These are phyloP conservation scores for Zygoascus flipseniorum DNA, from an alignment of 805 yeast genomes.

Conservation along the genomic window DNA sequence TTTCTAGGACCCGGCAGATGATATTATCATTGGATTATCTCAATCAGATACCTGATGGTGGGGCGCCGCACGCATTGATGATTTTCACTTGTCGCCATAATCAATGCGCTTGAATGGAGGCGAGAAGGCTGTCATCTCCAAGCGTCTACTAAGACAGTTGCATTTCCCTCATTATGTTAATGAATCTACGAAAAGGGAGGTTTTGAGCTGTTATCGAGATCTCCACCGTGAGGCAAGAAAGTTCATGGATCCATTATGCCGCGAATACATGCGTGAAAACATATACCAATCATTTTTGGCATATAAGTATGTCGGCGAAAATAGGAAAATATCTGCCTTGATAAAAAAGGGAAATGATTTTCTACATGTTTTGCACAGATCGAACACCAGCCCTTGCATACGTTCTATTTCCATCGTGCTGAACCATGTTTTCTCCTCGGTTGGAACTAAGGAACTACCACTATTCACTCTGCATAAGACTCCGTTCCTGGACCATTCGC, in stretches of 20 bases:
- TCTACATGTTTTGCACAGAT: slow-evolving; percentile 5
- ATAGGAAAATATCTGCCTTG: slow-evolving; percentile 10
- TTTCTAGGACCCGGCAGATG: neutral
- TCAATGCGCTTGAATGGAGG: slow-evolving; percentile 3
- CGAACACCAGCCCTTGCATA: slow-evolving; percentile 6
- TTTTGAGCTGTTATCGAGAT: slow-evolving; percentile 9
- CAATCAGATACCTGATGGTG: too few species aligned
- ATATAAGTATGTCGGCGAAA: slow-evolving; percentile 15
- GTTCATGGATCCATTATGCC: slow-evolving; percentile 17
- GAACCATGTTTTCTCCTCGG: slow-evolving; percentile 9
- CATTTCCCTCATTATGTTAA: slow-evolving; percentile 16
- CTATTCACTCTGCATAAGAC: slow-evolving; percentile 7
- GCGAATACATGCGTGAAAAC: slow-evolving; percentile 7
- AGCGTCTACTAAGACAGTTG: neutral
- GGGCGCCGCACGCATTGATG: neutral
- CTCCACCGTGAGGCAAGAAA: slow-evolving; percentile 5
- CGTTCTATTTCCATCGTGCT: slow-evolving; percentile 7
- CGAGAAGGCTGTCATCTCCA: neutral
- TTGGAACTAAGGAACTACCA: slow-evolving; percentile 14
- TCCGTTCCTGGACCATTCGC: neutral
- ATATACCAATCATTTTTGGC: slow-evolving; percentile 14
- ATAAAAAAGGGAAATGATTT: slow-evolving; percentile 8
- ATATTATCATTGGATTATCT: too few species aligned
- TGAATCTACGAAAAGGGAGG: slow-evolving; percentile 1
- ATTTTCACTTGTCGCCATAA: neutral